A percentile compares a stretch with the other conserved stretches of the same genome.
phyloP scores from a whole-genome alignment of 2,329 filamentous ascomycete genomes.

The Biscogniauxia sp. region DNA sequence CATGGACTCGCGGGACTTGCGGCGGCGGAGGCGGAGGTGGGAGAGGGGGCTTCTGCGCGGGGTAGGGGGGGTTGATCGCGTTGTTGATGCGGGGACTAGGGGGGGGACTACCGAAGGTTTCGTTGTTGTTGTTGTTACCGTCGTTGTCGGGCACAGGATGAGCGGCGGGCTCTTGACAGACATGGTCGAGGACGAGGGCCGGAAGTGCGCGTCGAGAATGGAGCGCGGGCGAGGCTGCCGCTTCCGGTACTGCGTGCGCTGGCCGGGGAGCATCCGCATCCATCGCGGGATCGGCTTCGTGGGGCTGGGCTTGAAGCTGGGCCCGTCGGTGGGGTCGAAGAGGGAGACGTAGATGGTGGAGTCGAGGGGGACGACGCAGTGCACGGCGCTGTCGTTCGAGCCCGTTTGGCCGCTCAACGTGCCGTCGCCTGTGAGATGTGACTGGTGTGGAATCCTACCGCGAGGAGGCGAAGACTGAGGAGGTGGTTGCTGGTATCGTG shows the following conservation, averaged over 20 bases:
- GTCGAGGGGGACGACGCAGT: constrained; percentile 26
- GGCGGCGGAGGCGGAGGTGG: not conserved
- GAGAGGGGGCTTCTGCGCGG: not conserved
- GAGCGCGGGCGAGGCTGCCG: constrained; percentile 21
- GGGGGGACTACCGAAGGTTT: not conserved
- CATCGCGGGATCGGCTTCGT: constrained; percentile 51
- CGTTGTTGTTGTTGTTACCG: not conserved
- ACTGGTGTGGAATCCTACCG: not conserved
- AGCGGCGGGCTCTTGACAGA: not conserved
- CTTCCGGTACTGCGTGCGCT: constrained; percentile 5
- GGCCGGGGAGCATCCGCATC: constrained; percentile 37
- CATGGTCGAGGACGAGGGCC: constrained; percentile 4
- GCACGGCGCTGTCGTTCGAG: constrained; percentile 8
- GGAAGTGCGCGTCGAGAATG: constrained; percentile 28
- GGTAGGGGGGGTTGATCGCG: not conserved
- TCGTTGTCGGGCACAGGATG: not conserved
- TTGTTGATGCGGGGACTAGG: not conserved
- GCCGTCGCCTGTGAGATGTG: constrained; percentile 10
- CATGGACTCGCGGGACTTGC: constrained; percentile 2
- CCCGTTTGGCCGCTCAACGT: constrained; percentile 13
- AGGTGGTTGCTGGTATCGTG: not conserved
- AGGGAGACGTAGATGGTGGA: constrained; percentile 50
- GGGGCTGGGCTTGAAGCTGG: constrained; percentile 46
- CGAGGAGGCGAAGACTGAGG: constrained; percentile 2
- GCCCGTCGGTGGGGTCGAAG: constrained; percentile 45